Evolutionary conservation across 495 filamentous ascomycete species (phyloP).

Genomic region (Aspergillus baeticus): DNA sequence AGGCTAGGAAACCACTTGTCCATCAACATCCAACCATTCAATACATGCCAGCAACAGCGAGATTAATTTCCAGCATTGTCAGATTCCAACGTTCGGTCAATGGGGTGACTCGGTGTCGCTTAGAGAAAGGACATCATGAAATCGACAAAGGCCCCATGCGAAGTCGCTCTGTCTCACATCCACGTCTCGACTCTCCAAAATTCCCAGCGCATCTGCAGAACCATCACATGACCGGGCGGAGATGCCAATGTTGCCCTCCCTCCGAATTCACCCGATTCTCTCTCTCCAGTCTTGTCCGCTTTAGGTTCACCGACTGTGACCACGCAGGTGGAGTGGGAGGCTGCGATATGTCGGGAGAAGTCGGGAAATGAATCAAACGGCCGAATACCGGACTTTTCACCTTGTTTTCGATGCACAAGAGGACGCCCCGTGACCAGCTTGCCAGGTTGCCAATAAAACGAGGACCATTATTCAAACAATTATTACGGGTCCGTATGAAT

Average conservation of each 20-base stretch:
- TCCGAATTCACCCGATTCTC: slow-evolving; percentile 28
- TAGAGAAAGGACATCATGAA: background rate
- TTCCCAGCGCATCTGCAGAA: background rate
- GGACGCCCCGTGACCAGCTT: background rate
- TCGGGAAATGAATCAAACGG: slow-evolving; percentile 11
- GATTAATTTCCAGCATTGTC: background rate
- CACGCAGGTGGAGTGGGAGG: slow-evolving; percentile 16
- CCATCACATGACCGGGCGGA: slow-evolving; percentile 33
- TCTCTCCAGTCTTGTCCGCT: slow-evolving; percentile 28
- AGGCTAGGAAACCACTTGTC: background rate
- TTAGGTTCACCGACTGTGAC: slow-evolving; percentile 39
- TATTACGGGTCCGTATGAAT: background rate
- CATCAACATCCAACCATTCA: background rate
- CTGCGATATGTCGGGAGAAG: slow-evolving; percentile 25
- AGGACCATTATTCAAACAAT: background rate
- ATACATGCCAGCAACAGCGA: background rate
- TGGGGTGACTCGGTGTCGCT: background rate
- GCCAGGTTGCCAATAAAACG: slow-evolving; percentile 5
- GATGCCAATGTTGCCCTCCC: slow-evolving; percentile 19
- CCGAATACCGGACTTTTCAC: slow-evolving; percentile 19
- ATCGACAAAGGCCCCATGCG: background rate
- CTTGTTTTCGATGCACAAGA: background rate
- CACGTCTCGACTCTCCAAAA: no score
- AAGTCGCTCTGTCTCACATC: background rate
- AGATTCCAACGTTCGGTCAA: background rate